Base-by-base conservation (phyloP, 805 yeast genomes). In the Schwanniomyces polymorphus region DNA sequence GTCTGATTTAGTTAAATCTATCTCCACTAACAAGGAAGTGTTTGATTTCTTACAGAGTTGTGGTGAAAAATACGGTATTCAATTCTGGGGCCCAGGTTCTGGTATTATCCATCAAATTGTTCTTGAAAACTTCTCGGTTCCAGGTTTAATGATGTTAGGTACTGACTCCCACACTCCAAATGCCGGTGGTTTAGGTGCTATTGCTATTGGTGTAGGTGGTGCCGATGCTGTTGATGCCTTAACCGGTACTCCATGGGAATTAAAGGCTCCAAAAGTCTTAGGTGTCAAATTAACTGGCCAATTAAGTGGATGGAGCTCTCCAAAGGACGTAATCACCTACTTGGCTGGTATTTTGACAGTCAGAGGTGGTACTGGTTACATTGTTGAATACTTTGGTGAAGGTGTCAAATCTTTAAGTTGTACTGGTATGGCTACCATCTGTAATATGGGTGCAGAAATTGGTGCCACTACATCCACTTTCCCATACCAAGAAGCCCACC, bases 391-490 rank as follows among this genome's bases (percentile, higher is more conserved):
- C 76, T 92, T 89, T 64, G 99, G 99, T 64, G 90, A 85, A 46
- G 99, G 99, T 75, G 96, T 91, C 40, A 76, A 85, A 52, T 75
- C 86, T 45, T 81, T 94, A 61, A 86, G 96, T 21, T 90, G 97
- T 76, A 94, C 99, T 29, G 99, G 99, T 76, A 94, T 94, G 99
- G 99, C 96, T 52, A 94, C 99, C 51, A 92, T 94, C 68, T 92
- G 98, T 81, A 94, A 94, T 73, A 94, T 94, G 99, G 99, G 99
- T 67, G 99, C 99, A 46, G 99, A 94, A 75, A 91, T 94, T 49
- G 99, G 99, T 71, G 99, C 99, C 38, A 94, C 99, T 33, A 94
- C 99, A 38, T 92, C 98, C 21, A 83, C 89, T 47, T 94, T 94
- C 90, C 99, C 99, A 53, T 92, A 84, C 81, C 91, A 86, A 61